Base-by-base conservation (phyloP, 2,329 filamentous ascomycete species). In the Zymoseptoria brevis region DNA sequence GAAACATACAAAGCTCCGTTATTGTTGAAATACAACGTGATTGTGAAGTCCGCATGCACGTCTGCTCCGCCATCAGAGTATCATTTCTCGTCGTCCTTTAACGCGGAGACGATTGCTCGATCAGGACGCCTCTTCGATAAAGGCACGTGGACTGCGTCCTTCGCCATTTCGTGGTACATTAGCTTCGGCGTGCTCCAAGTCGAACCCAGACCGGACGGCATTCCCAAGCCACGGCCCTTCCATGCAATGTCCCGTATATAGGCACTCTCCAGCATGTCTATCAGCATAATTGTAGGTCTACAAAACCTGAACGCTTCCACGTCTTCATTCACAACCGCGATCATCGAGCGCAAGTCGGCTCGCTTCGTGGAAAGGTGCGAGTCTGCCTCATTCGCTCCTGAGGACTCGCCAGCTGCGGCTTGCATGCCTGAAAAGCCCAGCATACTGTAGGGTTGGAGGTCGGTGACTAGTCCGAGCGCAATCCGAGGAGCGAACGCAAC, bases 401-500 rank as follows among this genome's bases (percentile, higher is more conserved):
- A 8, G 13, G 19, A n/a, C 19, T 26, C 4, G 22, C 19, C 35
- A 41, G 35, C 35, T 45, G 35, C 35, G 22, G 19, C 51, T 29
- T 22, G 19, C 22, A 21, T 13, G n/a, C 22, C 35, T 22, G 29
- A 8, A 49, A 54, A 8, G 9, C 49, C 53, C n/a, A 4, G 56
- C 48, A 11, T 52, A 24, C 4, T 48, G 21, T 1, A 8, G 5
- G 7, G 22, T 13, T 4, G 21, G 9, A 5, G 51, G 11, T 1
- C 59, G 59, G 19, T 59, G 57, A 19, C 13, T 13, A 1, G 65
- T 57, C 21, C 67, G 67, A 21, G 67, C 54, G 58, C 68, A 53
- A 70, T 69, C 53, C 67, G 69, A 8, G 62, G 65, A 16, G 62
- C 67, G 57, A 57, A 66, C 6, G 60, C 55, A 13, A 29, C 48